Percentiles rank a stretch among this genome's conserved stretches.
These are phyloP conservation scores for Erysimum cheiri DNA, from an alignment of 441 rosid species.

Conservation along the genomic window DNA sequence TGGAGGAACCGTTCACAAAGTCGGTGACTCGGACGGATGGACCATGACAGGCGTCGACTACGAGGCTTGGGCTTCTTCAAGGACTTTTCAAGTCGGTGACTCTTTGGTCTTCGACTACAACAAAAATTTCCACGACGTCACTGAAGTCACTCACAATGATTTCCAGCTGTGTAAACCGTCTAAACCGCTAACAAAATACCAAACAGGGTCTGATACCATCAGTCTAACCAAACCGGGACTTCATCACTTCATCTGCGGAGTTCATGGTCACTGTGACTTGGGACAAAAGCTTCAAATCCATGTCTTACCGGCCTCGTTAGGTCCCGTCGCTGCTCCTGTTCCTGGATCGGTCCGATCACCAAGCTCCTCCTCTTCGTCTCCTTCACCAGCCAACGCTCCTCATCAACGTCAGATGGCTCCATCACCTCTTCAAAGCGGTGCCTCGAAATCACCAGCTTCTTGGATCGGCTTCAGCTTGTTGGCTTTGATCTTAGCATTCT, in stretches of 20 bases:
- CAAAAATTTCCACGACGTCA: constrained; percentile 22
- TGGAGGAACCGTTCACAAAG: constrained; percentile 22
- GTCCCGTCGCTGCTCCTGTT: constrained; percentile 3
- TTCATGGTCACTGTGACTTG: background rate
- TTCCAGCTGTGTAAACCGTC: constrained; percentile 8
- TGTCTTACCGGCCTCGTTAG: constrained; percentile 5
- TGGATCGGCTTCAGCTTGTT: constrained; percentile 7
- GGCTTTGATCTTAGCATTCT: background rate
- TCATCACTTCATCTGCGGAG: background rate
- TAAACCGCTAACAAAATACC: constrained; percentile 1
- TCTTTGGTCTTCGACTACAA: constrained; percentile 27
- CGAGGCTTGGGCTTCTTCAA: constrained; percentile 17
- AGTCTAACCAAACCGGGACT: constrained; percentile 25
- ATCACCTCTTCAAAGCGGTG: constrained; percentile 2
- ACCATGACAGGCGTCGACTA: constrained; percentile 13
- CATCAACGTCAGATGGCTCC: constrained; percentile 2
- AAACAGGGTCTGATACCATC: constrained; percentile 6
- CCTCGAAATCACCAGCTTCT: background rate
- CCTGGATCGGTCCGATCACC: constrained; percentile 5
- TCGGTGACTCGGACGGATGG: constrained; percentile 24
- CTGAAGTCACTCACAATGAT: constrained; percentile 22
- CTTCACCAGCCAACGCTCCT: constrained; percentile 19
- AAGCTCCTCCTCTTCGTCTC: constrained; percentile 5
- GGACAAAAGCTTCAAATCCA: constrained; percentile 11
- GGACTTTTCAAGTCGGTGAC: constrained; percentile 29